phyloP scores from a whole-genome alignment of 108 stramenopile genomes.

The Fragilariopsis cylindrus region DNA sequence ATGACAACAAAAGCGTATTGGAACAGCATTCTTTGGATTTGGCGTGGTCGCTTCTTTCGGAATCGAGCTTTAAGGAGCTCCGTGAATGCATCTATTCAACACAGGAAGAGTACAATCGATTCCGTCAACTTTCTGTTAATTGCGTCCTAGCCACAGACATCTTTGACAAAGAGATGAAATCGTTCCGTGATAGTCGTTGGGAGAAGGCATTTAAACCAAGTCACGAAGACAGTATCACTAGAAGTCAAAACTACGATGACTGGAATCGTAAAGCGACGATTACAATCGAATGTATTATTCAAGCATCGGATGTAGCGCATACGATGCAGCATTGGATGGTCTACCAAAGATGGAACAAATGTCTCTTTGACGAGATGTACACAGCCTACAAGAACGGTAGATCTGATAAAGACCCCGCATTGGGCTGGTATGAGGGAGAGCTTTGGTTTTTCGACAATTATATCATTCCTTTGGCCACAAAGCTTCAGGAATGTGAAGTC shows the following conservation, averaged over 20 bases:
- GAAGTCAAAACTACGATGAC: conserved; percentile 3
- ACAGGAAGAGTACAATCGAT: conserved; percentile 27
- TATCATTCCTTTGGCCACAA: conserved; percentile 34
- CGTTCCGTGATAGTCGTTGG: conserved; percentile 31
- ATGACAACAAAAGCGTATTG: conserved; percentile 45
- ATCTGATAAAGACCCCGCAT: conserved; percentile 45
- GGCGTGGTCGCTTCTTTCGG: conserved; percentile 50
- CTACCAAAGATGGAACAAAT: conserved; percentile 43
- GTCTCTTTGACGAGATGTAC: conserved; percentile 53
- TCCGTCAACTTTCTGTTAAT: conserved; percentile 35
- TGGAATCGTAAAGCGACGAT: conserved; percentile 40
- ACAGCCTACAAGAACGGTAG: conserved; percentile 46
- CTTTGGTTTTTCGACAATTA: conserved; percentile 47
- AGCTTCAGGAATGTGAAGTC: conserved; percentile 32
- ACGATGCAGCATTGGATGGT: conserved; percentile 63
- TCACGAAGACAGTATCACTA: not conserved
- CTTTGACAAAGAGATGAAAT: conserved; percentile 49
- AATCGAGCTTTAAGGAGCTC: conserved; percentile 41
- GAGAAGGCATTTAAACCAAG: conserved; percentile 26
- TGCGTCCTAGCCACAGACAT: conserved; percentile 63
- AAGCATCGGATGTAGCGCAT: conserved; percentile 55
- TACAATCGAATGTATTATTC: conserved; percentile 55
- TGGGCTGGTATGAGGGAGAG: conserved; percentile 56
- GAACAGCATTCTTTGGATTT: conserved; percentile 64
- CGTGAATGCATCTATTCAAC: conserved; percentile 51